Conservation (phyloP, 352 stramenopile species). For the Sclerospora graminicola region DNA sequence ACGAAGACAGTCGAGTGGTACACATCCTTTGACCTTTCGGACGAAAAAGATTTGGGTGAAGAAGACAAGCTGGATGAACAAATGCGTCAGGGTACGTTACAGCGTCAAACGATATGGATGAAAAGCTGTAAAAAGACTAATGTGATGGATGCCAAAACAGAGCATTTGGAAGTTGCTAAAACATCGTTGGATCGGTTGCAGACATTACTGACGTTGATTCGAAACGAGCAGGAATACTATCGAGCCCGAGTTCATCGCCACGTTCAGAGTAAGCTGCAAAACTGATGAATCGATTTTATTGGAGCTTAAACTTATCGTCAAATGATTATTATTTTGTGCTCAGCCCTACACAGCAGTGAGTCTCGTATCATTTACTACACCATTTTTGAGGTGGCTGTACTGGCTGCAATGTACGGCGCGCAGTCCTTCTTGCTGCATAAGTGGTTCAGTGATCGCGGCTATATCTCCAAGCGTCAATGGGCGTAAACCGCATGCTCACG, state of each 20-base stretch:
- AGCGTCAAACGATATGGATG: not conserved
- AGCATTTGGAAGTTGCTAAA: slow-evolving; percentile 59
- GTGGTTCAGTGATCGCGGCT: slow-evolving; percentile 76
- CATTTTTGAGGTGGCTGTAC: slow-evolving; percentile 46
- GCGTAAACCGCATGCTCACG: slow-evolving; percentile 19
- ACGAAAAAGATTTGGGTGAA: slow-evolving; percentile 59
- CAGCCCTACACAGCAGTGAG: slow-evolving; percentile 71
- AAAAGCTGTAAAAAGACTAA: not conserved
- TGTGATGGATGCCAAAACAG: slow-evolving; percentile 13
- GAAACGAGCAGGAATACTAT: slow-evolving; percentile 78
- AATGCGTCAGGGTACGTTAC: slow-evolving; percentile 44
- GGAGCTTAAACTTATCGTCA: not conserved
- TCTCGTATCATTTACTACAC: slow-evolving; percentile 76
- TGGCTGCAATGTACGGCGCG: slow-evolving; percentile 58
- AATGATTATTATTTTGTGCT: not conserved
- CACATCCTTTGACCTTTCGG: slow-evolving; percentile 71
- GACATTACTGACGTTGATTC: slow-evolving; percentile 55
- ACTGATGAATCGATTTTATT: not conserved
- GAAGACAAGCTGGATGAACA: slow-evolving; percentile 67
- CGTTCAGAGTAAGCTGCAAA: slow-evolving; percentile 43
- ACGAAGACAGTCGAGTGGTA: slow-evolving; percentile 74
- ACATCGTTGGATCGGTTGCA: slow-evolving; percentile 50
- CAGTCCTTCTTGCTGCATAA: slow-evolving; percentile 78
- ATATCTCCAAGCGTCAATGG: slow-evolving; percentile 61
- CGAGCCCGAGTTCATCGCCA: slow-evolving; percentile 54